Evolutionary conservation across 139 green algal genomes (phyloP).

Genomic region (Volvox reticuliferus): DNA sequence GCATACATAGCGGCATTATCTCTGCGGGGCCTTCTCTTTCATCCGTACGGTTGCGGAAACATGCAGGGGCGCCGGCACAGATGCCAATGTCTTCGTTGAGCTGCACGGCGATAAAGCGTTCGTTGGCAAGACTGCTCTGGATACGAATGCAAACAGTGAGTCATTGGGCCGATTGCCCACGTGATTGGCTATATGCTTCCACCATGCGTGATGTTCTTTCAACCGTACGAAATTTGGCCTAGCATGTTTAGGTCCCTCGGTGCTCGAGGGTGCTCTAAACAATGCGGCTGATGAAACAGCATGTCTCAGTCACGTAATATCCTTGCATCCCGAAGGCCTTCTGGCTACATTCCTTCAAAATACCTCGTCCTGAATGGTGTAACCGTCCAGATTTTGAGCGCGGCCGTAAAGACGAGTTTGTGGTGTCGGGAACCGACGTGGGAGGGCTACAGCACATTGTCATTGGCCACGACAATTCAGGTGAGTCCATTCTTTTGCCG

Average conservation of each 20-base stretch:
- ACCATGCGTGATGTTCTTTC: too few relatives aligned
- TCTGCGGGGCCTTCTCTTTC: too few relatives aligned
- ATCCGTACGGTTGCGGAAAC: too few relatives aligned
- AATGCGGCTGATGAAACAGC: too few relatives aligned
- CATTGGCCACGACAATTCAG: conserved; percentile 63
- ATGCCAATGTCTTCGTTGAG: conserved; percentile 71
- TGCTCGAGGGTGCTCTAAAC: too few relatives aligned
- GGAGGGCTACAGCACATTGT: conserved; percentile 57
- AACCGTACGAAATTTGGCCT: too few relatives aligned
- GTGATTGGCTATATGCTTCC: background rate
- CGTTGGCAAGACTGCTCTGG: conserved; percentile 57
- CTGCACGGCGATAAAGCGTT: conserved; percentile 62
- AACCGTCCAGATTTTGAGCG: conserved; percentile 59
- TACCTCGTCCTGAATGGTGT: too few relatives aligned
- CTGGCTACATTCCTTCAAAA: too few relatives aligned
- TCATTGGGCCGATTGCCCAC: background rate
- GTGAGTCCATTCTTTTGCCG: conserved; percentile 14
- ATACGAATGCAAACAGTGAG: conserved; percentile 51
- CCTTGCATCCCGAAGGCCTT: too few relatives aligned
- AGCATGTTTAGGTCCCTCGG: too few relatives aligned
- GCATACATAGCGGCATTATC: too few relatives aligned
- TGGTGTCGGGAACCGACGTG: conserved; percentile 56
- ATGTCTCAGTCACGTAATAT: too few relatives aligned
- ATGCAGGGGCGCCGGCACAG: conserved; percentile 60
- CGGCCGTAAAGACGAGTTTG: conserved; percentile 54